Conservation (phyloP, 371 early-diverging fungal genomes). For the Mortierella sp. region DNA sequence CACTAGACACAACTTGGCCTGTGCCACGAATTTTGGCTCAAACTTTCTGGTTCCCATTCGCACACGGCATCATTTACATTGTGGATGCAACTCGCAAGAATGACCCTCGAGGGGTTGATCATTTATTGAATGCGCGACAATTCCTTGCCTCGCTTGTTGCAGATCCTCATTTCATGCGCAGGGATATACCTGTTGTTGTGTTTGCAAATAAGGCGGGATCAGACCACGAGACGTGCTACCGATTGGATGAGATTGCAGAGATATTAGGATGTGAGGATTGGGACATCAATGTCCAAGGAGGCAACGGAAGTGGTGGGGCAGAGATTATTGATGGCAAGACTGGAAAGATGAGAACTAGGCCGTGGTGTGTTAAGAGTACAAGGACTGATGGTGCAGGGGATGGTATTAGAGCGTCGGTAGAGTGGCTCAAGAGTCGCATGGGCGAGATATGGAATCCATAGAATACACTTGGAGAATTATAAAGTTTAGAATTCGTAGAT, state of each 20-base stretch:
- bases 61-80: conserved; percentile 53
- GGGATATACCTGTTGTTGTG: conserved; percentile 49
- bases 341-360: conserved; percentile 8
- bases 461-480: too few relatives aligned
- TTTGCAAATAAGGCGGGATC: conserved; percentile 56
- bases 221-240: conserved; percentile 44
- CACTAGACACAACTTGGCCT: conserved; percentile 54
- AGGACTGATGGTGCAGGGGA: conserved; percentile 50
- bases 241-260: conserved; percentile 55
- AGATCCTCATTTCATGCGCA: conserved; percentile 39
- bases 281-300: conserved; percentile 18
- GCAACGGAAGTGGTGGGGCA: neutral
- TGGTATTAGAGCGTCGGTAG: conserved; percentile 44
- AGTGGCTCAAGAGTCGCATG: conserved; percentile 58
- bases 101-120: conserved; percentile 50
- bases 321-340: neutral
- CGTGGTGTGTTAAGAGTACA: conserved; percentile 57
- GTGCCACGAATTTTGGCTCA: conserved; percentile 47
- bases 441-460: conserved; percentile 42
- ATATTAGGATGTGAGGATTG: conserved; percentile 55
- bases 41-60: conserved; percentile 52
- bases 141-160: conserved; percentile 40
- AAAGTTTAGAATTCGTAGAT: too few relatives aligned
- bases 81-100: conserved; percentile 57
- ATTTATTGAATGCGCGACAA: conserved; percentile 47